Conservation (phyloP, 2,329 filamentous ascomycete genomes). For the Alternaria panax region DNA sequence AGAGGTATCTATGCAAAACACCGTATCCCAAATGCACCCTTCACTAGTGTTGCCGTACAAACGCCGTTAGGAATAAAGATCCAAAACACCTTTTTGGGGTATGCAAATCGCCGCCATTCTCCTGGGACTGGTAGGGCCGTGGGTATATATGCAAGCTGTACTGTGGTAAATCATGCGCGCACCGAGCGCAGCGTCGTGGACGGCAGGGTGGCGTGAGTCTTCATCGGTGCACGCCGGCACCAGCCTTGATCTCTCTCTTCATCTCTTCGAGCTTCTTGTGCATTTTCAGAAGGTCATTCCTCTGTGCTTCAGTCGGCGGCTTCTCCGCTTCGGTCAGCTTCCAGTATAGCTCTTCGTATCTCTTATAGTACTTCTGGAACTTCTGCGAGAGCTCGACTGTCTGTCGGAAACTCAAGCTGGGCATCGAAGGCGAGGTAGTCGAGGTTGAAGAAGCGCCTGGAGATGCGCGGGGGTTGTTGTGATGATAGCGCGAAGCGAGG, state of each 20-base stretch:
- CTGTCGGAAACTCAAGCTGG: slow-evolving; percentile 52
- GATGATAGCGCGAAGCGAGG: slow-evolving; percentile 46
- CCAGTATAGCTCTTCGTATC: slow-evolving; percentile 65
- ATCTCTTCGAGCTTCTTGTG: slow-evolving; percentile 62
- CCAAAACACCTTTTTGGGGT: slow-evolving; percentile 27
- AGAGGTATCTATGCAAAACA: slow-evolving; percentile 14
- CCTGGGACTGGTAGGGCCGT: slow-evolving; percentile 17
- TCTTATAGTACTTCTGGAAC: slow-evolving; percentile 66
- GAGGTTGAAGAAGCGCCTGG: slow-evolving; percentile 46
- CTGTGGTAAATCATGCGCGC: slow-evolving; percentile 21
- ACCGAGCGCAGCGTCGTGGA: slow-evolving; percentile 14
- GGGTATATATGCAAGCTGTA: slow-evolving; percentile 31
- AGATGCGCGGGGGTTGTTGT: slow-evolving; percentile 42
- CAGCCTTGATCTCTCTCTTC: slow-evolving; percentile 63
- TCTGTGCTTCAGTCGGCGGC: slow-evolving; percentile 57
- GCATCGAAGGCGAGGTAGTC: slow-evolving; percentile 43
- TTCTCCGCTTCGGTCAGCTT: slow-evolving; percentile 50
- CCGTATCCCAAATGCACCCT: slow-evolving; percentile 22
- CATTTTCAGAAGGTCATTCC: slow-evolving; percentile 62
- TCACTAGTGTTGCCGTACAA: slow-evolving; percentile 9
- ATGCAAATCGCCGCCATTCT: slow-evolving; percentile 27
- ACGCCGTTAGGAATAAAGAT: slow-evolving; percentile 10
- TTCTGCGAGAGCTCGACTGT: slow-evolving; percentile 56
- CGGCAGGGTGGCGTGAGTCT: slow-evolving; percentile 1
- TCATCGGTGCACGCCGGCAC: slow-evolving; percentile 41